Evolutionary conservation across 176 grass and related monocot genomes (phyloP), one percentile per base, ranked within the genome.

Genomic region (Cenchrus fungigraminus): DNA sequence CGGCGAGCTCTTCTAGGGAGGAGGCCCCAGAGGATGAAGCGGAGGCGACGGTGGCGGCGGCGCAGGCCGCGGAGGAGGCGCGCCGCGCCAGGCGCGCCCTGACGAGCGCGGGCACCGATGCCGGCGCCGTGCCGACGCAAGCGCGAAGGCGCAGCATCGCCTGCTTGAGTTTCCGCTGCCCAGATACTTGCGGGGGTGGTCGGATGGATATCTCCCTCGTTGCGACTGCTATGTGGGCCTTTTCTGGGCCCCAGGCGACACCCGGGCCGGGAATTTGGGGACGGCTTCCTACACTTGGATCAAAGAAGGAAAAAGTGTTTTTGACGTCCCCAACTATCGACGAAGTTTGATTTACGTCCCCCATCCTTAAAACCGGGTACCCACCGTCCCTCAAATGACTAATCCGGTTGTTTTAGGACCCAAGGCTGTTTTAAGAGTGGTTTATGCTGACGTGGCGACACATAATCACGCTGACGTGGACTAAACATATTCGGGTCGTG

Each of bases 1-100:
- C 81, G 51, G 96, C 87, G 53, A 95, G 85, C 43, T 94, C 93
- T 79, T 94, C 88, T 71, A 95, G 89, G 65, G 83, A 25, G 25
- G 25, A 25, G 25, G 25, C 25, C 25, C 25, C 82, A 28, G 78
- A 46, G 34, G 71, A 74, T n/a, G 53, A 40, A 16, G n/a, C 3
- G 3, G 34, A 20, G 0, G 73, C 25, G 13, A 76, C 49, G 53
- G 84, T 5, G 76, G 82, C 53, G 19, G 70, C n/a, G 6, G 89
- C 71, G 22, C 19, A 59, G 9, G 83, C 75, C n/a, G 82, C 10
- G 60, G 89, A 83, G 43, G 85, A 86, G 37, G 85, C 46, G n/a
- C 88, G 43, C 68, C 57, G 92, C 17, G 82, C 46, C 68, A 93
- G 71, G 72, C 89, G 84, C 77, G 91, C 85, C 45, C 87, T 84